Conservation (phyloP, 805 yeast genomes). For the Metschnikowia proteae region DNA sequence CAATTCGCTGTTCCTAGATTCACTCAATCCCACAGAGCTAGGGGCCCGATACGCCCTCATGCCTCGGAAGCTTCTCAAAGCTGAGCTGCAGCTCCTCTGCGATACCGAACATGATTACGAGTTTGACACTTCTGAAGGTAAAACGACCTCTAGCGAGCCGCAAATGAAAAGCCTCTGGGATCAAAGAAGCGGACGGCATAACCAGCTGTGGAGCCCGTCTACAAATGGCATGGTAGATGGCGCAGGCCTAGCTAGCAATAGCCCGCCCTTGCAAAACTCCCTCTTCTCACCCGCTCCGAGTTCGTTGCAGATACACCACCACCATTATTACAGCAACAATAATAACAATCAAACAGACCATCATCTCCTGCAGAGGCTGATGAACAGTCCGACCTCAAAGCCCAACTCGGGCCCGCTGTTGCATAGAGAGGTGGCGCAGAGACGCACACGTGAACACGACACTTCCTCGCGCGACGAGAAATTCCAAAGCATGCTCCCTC, state of each 20-base stretch:
- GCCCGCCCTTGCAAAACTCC: not conserved
- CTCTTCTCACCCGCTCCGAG: not conserved
- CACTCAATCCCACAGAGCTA: conserved; percentile 37
- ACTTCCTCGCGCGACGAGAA: not conserved
- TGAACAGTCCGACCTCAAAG: not conserved
- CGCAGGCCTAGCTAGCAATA: not conserved
- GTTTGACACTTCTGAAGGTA: conserved; percentile 20
- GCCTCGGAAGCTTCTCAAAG: conserved; percentile 27
- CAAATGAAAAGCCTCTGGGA: not conserved
- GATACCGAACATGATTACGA: conserved; percentile 22
- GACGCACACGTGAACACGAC: not conserved
- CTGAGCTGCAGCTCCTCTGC: conserved; percentile 1
- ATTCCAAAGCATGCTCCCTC: conserved; percentile 37
- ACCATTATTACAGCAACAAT: conserved; percentile 36
- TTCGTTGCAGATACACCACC: conserved; percentile 40
- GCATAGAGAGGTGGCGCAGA: not conserved
- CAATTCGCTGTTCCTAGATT: conserved; percentile 14
- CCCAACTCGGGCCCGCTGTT: not conserved
- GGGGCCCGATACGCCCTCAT: conserved; percentile 40
- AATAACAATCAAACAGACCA: not conserved
- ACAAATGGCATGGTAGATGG: not conserved
- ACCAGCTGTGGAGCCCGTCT: not conserved
- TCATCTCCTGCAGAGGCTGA: not conserved
- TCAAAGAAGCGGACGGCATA: not conserved
- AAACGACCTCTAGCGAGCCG: not conserved